These are phyloP conservation scores for Auriculariales sp. DNA, from an alignment of 768 basidiomycete genomes.

Conservation along the genomic window DNA sequence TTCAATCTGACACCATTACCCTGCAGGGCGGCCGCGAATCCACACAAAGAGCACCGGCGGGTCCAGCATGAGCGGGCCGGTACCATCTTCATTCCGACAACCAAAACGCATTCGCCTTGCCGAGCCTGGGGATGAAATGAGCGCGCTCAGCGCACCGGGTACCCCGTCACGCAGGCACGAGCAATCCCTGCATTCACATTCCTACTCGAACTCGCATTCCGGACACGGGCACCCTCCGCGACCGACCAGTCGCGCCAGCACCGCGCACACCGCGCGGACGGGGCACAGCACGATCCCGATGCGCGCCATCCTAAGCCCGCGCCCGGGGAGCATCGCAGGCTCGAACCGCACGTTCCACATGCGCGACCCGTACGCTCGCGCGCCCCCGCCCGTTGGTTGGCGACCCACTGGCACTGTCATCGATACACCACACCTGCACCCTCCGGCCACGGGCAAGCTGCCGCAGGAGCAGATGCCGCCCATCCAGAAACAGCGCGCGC, in stretches of 20 bases:
- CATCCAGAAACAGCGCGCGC: slow-evolving; percentile 12
- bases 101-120: background rate
- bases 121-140: background rate
- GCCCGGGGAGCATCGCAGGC: slow-evolving; percentile 47
- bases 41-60: background rate
- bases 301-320: slow-evolving; percentile 62
- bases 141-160: background rate
- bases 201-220: no score
- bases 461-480: slow-evolving; percentile 6
- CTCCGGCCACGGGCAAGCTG: slow-evolving; percentile 10
- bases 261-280: background rate
- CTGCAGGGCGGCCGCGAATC: no score
- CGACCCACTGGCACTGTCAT: slow-evolving; percentile 39
- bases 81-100: background rate
- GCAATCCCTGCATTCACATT: no score
- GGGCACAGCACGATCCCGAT: slow-evolving; percentile 43
- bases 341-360: slow-evolving; percentile 47
- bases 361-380: slow-evolving; percentile 56
- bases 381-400: slow-evolving; percentile 30
- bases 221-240: background rate
- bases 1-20: no score
- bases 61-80: no score
- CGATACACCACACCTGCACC: slow-evolving; percentile 23
- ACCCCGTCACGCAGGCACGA: no score
- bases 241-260: background rate